A percentile compares a stretch with the other conserved stretches of the same genome.
Evolutionary conservation across 345 rosid species (phyloP).

Genomic region (Eucalyptus guilfoylei): DNA sequence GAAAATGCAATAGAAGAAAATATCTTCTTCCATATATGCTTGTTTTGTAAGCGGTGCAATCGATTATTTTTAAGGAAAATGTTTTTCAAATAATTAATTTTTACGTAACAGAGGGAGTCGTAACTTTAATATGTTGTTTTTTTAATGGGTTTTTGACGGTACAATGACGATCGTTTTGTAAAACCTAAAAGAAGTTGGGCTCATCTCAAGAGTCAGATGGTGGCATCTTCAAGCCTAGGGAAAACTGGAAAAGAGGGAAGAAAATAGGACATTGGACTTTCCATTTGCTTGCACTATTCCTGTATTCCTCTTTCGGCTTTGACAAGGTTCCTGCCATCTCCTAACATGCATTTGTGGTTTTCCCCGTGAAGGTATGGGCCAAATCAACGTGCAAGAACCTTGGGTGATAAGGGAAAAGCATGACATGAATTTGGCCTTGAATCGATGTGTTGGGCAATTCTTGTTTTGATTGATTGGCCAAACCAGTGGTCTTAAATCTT

Average conservation of each 20-base stretch:
- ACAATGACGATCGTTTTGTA: neutral
- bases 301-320: neutral
- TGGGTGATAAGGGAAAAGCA: neutral
- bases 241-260: neutral
- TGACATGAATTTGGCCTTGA: neutral
- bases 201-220: neutral
- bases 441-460: neutral
- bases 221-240: neutral
- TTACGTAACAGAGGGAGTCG: rapidly evolving
- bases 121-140: neutral
- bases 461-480: neutral
- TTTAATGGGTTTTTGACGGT: neutral
- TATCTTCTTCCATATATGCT: neutral
- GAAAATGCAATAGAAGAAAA: neutral
- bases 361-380: neutral
- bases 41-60: neutral
- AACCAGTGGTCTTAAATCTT: neutral
- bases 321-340: neutral
- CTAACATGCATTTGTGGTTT: neutral
- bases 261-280: neutral
- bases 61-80: neutral
- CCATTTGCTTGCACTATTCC: neutral
- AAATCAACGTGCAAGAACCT: neutral
- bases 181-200: neutral
- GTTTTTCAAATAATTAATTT: neutral